These are phyloP conservation scores for Blastomyces silverae DNA, from an alignment of 2,329 filamentous ascomycete genomes.

Conservation along the genomic window DNA sequence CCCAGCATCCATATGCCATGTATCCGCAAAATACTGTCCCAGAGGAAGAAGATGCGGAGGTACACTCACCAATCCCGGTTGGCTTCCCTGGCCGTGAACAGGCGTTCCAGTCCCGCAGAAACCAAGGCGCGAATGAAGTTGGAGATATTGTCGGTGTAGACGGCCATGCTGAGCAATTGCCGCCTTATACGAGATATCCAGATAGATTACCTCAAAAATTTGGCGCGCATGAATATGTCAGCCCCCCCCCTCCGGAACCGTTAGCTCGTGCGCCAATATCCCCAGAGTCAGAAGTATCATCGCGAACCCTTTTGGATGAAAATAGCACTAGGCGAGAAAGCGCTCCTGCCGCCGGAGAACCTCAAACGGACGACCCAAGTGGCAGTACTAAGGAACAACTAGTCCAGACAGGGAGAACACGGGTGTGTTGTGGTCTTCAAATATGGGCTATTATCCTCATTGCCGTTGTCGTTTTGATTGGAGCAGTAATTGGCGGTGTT, in stretches of 20 bases:
- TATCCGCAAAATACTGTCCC: slow-evolving; percentile 72
- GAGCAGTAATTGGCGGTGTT: slow-evolving; percentile 47
- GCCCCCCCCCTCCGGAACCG: slow-evolving; percentile 39
- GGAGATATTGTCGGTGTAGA: slow-evolving; percentile 81
- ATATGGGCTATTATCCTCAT: slow-evolving; percentile 47
- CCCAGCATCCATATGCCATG: slow-evolving; percentile 78
- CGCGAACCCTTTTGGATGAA: slow-evolving; percentile 24
- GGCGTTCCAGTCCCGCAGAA: slow-evolving; percentile 64
- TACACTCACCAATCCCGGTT: slow-evolving; percentile 49
- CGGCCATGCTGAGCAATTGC: slow-evolving; percentile 83
- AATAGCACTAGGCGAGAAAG: slow-evolving; percentile 20
- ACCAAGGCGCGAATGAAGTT: slow-evolving; percentile 63
- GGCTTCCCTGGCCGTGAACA: slow-evolving; percentile 65
- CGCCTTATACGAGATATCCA: slow-evolving; percentile 85
- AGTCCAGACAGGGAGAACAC: slow-evolving; percentile 39
- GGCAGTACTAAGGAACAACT: slow-evolving; percentile 41
- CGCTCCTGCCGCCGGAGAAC: slow-evolving; percentile 15
- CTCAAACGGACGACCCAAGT: slow-evolving; percentile 24
- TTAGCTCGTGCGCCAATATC: slow-evolving; percentile 22
- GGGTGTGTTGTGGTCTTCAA: slow-evolving; percentile 46
- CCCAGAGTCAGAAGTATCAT: slow-evolving; percentile 31
- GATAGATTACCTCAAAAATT: slow-evolving; percentile 61
- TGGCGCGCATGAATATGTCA: slow-evolving; percentile 32
- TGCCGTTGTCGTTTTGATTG: slow-evolving; percentile 43
- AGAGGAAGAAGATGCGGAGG: slow-evolving; percentile 48